Evolutionary conservation across 495 filamentous ascomycete genomes (phyloP), one percentile per base, ranked within the genome.

Genomic region (Aspergillus sclerotiicarbonarius): DNA sequence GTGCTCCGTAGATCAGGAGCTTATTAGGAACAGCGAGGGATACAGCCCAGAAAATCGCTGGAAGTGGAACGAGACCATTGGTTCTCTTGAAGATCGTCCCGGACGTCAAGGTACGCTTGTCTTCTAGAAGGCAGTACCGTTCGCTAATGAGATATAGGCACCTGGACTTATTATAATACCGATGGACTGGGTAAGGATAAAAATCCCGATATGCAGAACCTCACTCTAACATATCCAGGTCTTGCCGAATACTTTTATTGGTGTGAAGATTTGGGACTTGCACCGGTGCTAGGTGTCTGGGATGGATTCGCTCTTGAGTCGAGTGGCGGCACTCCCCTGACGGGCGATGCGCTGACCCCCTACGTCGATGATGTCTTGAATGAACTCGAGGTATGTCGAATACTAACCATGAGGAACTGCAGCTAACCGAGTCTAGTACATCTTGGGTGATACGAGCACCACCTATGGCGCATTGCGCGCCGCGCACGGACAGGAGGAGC

Each of bases 61-160:
- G 82, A 79, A 83, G 51, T 89, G 85, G 86, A 82, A 85, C 63
- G 76, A 85, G 57, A 86, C 83, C 12, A 76, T 88, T 49, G 85
- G 86, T 3, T 77, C 80, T 0, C 70, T 88, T 9, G 82, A 78
- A 46, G 69, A 86, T 52, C 76, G 85, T 10, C 82, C 84, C 3
- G 84, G 84, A 52, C 78, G 79, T 32, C 67, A 35, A 35, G 33
- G 33, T 35, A 35, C 13, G 8, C 2, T 13, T 13, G 1, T 10
- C 8, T 7, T 13, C 33, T 10, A 9, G 8, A 9, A 13, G 2
- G 8, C 33, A 35, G 2, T 9, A 10, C 13, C 9, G 33, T 9
- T 35, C 8, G 33, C 33, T 35, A 9, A 35, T 35, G 3, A 9
- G 33, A 35, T 13, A 35, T 73, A 8, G 83, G 79, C 19, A 71